phyloP scores from a whole-genome alignment of 306 rosid species.

The Cicer cuneatum region DNA sequence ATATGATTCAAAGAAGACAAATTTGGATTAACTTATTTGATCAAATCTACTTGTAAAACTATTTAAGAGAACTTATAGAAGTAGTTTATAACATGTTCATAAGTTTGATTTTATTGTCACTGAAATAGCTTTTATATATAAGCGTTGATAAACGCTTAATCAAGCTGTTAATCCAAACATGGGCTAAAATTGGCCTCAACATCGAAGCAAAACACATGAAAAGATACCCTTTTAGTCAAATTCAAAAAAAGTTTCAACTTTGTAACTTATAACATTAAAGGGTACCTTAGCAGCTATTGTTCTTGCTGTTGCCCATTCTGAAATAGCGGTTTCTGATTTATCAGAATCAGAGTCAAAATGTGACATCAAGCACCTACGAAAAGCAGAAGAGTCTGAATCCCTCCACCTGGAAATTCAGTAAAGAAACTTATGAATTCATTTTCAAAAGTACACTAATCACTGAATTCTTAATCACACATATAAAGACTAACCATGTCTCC shows the following conservation, averaged over 20 bases:
- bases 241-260: neutral
- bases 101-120: too few species aligned
- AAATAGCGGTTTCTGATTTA: constrained; percentile 64
- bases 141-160: too few species aligned
- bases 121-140: too few species aligned
- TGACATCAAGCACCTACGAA: constrained; percentile 59
- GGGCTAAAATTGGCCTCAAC: too few species aligned
- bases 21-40: neutral
- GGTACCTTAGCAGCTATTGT: constrained; percentile 79
- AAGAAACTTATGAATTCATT: constrained; percentile 1
- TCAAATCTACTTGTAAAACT: too few species aligned
- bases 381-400: constrained; percentile 65
- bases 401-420: constrained; percentile 69
- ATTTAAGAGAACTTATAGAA: too few species aligned
- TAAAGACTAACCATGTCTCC: constrained; percentile 72
- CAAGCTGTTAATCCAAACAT: too few species aligned
- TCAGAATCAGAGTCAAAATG: constrained; percentile 58
- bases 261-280: constrained; percentile 9
- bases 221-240: constrained; percentile 36
- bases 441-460: neutral
- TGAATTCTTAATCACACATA: neutral
- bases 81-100: too few species aligned
- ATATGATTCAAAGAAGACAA: constrained; percentile 28
- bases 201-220: constrained; percentile 22
- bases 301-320: constrained; percentile 70